These are phyloP conservation scores for Arthrobotrys musiformis DNA, from an alignment of 2,329 filamentous ascomycete species.

Conservation along the genomic window DNA sequence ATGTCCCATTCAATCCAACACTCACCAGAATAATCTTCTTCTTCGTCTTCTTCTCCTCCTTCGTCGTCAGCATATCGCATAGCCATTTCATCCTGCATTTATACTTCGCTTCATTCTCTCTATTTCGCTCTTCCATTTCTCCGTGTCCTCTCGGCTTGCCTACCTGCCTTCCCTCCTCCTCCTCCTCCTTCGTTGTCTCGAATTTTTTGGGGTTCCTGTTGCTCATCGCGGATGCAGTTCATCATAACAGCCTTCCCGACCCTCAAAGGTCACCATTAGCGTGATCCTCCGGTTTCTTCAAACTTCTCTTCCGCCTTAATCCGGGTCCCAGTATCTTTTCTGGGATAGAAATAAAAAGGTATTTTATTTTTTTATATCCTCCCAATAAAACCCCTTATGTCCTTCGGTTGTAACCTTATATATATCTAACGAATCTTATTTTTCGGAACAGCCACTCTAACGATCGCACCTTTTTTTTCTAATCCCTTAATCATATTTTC, in stretches of 20 bases:
- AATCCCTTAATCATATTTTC: conserved; percentile 26
- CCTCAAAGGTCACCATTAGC: conserved; percentile 48
- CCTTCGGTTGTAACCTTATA: conserved; percentile 7
- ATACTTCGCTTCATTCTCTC: conserved; percentile 10
- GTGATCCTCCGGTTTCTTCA: conserved; percentile 46
- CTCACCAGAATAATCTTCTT: conserved; percentile 28
- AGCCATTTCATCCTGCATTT: conserved; percentile 18
- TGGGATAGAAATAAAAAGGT: conserved; percentile 37
- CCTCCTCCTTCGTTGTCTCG: conserved; percentile 9
- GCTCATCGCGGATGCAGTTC: conserved; percentile 56
- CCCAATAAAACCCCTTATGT: neutral
- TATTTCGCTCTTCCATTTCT: conserved; percentile 21
- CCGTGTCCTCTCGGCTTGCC: conserved; percentile 10
- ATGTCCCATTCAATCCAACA: conserved; percentile 54
- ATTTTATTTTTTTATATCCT: neutral
- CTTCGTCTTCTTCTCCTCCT: no score
- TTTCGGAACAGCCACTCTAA: conserved; percentile 20
- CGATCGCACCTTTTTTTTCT: conserved; percentile 54
- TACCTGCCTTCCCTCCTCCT: conserved; percentile 1
- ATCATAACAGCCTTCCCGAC: conserved; percentile 47
- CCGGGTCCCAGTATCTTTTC: conserved; percentile 3
- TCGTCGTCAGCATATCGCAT: conserved; percentile 1
- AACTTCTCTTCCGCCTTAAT: conserved; percentile 20
- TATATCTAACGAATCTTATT: conserved; percentile 6
- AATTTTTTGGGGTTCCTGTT: conserved; percentile 18